phyloP scores from a whole-genome alignment of 331 rosid genomes.

The Saraca asoca region DNA sequence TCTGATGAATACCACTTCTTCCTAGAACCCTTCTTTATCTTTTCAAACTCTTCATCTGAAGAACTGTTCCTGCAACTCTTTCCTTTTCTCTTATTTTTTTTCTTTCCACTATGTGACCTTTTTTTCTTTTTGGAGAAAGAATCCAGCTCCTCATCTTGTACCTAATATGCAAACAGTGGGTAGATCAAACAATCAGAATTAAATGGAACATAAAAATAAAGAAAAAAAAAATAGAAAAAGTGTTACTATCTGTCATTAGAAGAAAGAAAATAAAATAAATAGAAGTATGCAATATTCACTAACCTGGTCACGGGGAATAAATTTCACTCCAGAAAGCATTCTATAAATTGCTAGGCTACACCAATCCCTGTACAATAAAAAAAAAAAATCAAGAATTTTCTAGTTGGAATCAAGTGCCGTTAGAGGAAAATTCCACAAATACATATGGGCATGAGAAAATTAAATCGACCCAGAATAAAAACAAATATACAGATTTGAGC shows the following conservation, averaged over 20 bases:
- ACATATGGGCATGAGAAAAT: no score
- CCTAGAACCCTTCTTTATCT: conserved; percentile 54
- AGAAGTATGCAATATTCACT: conserved; percentile 29
- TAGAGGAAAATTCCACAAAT: no score
- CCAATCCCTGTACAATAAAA: conserved; percentile 29
- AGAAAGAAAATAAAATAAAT: background rate
- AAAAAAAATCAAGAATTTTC: background rate
- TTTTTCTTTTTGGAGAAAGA: conserved; percentile 45
- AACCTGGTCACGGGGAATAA: conserved; percentile 78
- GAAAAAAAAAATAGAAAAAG: background rate
- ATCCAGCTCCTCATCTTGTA: conserved; percentile 44
- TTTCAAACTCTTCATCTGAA: conserved; percentile 57
- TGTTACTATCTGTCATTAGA: no score
- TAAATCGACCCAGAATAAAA: no score
- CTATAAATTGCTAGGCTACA: background rate
- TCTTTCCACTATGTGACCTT: conserved; percentile 40
- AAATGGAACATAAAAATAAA: background rate
- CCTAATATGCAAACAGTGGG: background rate
- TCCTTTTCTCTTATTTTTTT: conserved; percentile 45
- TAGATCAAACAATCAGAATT: background rate
- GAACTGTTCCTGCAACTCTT: conserved; percentile 47
- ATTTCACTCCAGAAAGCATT: conserved; percentile 79
- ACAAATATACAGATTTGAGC: no score
- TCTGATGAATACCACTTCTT: conserved; percentile 68
- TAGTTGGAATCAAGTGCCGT: no score